Evolutionary conservation across 2,329 filamentous ascomycete species (phyloP), one percentile per base, ranked within the genome.

Genomic region (Xylaria sp.): DNA sequence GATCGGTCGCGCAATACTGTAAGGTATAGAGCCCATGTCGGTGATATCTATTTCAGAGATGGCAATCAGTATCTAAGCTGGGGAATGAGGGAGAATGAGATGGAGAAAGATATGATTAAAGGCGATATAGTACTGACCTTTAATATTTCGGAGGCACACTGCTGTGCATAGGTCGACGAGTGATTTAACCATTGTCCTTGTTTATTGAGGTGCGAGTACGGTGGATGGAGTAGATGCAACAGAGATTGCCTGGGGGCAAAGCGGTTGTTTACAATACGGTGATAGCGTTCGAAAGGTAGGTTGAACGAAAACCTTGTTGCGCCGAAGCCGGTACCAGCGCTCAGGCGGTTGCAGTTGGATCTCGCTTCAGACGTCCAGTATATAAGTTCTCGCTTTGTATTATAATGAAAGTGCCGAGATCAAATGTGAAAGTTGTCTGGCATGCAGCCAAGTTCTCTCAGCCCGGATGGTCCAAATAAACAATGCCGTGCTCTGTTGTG

Each of bases 1-100:
- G 48, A 97, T 87, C 0, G 88, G 86, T 7, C 86, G 84, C 60
- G 92, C 86, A 70, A 90, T 82, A 28, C 86, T 80, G 80, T 91
- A 93, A 3, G 90, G 89, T 46, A 94, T 83, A 65, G 90, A 86
- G 72, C 92, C 93, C 53, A 97, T 84, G 78, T 93, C 90, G 54
- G 85, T 85, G 65, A 97, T 85, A 65, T 83, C 77, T 79, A 36
- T 10, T 46, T 33, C 17, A 7, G 23, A 23, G 31, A 68, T 65
- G 10, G 26, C 66, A 17, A 67, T 74, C 59, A 75, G 71, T 53
- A 20, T 33, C 17, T 56, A 53, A 15, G 38, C 23, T 42, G 7
- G n/a, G 10, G 15, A 13, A 9, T 15, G 11, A 38, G 40, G 33
- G 33, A 33, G 33, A 33, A 10, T 33, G 33, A 33, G 9, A 33